A percentile compares a stretch with the other conserved stretches of the same genome.
These are phyloP conservation scores for Nemania sp. DNA, from an alignment of 2,329 filamentous ascomycete genomes.

Conservation along the genomic window DNA sequence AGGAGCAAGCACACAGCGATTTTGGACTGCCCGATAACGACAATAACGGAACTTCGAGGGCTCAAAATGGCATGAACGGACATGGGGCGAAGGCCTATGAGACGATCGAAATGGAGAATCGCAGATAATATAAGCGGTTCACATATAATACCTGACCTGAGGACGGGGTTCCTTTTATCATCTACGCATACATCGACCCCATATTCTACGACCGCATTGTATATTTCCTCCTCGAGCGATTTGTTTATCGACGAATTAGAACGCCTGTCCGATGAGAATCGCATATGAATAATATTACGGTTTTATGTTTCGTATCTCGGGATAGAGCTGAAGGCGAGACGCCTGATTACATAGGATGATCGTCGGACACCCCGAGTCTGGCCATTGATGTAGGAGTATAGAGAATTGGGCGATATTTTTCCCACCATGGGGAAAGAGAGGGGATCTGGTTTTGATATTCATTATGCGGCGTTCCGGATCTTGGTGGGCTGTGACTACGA, in stretches of 20 bases:
- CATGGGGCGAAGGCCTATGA: conserved; percentile 56
- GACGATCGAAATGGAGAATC: conserved; percentile 64
- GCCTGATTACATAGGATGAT: conserved; percentile 34
- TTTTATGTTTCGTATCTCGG: conserved; percentile 41
- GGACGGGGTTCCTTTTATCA: conserved; percentile 6
- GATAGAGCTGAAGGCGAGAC: conserved; percentile 31
- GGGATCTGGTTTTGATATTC: conserved; percentile 33
- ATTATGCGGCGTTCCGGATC: conserved; percentile 35
- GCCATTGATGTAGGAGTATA: conserved; percentile 37
- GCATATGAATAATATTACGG: conserved; percentile 46
- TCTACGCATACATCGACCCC: conserved; percentile 20
- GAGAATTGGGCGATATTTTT: conserved; percentile 21
- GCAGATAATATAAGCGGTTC: conserved; percentile 52
- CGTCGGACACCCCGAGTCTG: conserved; percentile 10
- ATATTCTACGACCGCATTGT: conserved; percentile 47
- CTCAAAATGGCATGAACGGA: conserved; percentile 57
- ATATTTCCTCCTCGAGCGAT: conserved; percentile 46
- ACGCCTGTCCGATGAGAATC: conserved; percentile 40
- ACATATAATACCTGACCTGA: conserved; percentile 28
- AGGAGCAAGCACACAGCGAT: conserved; percentile 75
- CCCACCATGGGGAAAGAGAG: conserved; percentile 21
- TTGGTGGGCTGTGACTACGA: conserved; percentile 30
- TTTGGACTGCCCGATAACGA: conserved; percentile 85
- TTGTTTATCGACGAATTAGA: conserved; percentile 39
- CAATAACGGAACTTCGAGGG: conserved; percentile 62